These are phyloP conservation scores for Phytopythium mirpurense DNA, from an alignment of 352 stramenopile genomes.

Conservation along the genomic window DNA sequence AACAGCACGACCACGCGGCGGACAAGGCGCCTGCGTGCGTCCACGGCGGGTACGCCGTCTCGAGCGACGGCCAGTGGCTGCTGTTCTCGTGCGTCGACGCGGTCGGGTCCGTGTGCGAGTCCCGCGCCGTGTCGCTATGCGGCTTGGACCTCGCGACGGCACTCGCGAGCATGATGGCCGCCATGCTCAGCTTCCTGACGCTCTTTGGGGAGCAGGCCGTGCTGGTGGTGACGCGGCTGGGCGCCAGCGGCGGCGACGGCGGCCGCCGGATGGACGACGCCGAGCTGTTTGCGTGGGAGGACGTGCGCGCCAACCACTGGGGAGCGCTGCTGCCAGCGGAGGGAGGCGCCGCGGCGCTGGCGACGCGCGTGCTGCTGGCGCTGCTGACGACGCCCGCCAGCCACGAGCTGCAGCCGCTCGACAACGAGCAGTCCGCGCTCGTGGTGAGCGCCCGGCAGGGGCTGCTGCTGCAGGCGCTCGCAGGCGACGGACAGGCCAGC, in stretches of 20 bases:
- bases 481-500: neutral
- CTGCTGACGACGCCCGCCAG: conserved; percentile 28
- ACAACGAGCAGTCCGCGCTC: conserved; percentile 32
- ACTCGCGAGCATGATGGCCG: conserved; percentile 37
- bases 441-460: conserved; percentile 20
- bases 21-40: conserved; percentile 19
- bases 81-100: conserved; percentile 47
- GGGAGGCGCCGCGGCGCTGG: conserved; percentile 11
- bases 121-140: conserved; percentile 31
- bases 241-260: conserved; percentile 9
- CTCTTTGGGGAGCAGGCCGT: conserved; percentile 48
- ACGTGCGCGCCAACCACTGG: conserved; percentile 22
- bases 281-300: conserved; percentile 36
- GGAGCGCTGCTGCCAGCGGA: conserved; percentile 31
- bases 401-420: conserved; percentile 37
- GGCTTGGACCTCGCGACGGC: conserved; percentile 20
- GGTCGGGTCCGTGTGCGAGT: conserved; percentile 57
- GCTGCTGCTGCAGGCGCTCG: conserved; percentile 1
- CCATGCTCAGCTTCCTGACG: conserved; percentile 47
- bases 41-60: conserved; percentile 52
- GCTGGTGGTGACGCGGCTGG: conserved; percentile 41
- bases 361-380: conserved; percentile 33
- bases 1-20: conserved; percentile 4
- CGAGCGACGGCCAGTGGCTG: conserved; percentile 55
- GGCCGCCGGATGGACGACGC: conserved; percentile 13